A percentile compares a stretch with the other conserved stretches of the same genome.
phyloP scores from a whole-genome alignment of 805 yeast genomes.

The Yueomyces sinensis region DNA sequence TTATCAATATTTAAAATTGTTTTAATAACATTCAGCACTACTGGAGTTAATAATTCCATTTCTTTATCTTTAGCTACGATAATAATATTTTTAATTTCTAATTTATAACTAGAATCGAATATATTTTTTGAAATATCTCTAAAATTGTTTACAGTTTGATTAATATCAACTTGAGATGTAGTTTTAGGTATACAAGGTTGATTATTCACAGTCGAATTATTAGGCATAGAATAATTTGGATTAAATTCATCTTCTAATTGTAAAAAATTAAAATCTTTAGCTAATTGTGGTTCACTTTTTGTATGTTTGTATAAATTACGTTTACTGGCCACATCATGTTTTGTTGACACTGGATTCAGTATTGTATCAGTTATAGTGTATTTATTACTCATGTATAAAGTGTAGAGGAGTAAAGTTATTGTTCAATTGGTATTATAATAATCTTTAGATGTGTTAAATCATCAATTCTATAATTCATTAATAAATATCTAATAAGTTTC shows the following conservation, averaged over 20 bases:
- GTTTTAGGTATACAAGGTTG: background rate
- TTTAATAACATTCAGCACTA: conserved; percentile 64
- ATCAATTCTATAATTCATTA: too few relatives aligned
- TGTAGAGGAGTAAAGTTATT: too few relatives aligned
- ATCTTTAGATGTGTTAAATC: too few relatives aligned
- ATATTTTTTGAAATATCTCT: conserved; percentile 32
- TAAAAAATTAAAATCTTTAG: background rate
- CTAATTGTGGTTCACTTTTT: background rate
- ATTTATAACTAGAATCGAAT: conserved; percentile 51
- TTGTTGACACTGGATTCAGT: too few relatives aligned
- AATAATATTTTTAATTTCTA: conserved; percentile 57
- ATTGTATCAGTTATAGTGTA: too few relatives aligned
- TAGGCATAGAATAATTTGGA: too few relatives aligned
- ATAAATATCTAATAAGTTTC: too few relatives aligned
- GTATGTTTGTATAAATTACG: background rate
- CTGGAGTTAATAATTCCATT: conserved; percentile 59
- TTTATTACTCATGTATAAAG: too few relatives aligned
- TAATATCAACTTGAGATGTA: background rate
- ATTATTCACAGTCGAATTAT: too few relatives aligned
- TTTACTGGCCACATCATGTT: background rate
- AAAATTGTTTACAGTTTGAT: background rate
- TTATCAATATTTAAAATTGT: conserved; percentile 39
- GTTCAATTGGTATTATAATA: too few relatives aligned
- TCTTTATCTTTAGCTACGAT: conserved; percentile 53
- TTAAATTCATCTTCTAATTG: background rate